Conservation (phyloP, 1,284 basidiomycete genomes). For the Mycocalia duriaeana region DNA sequence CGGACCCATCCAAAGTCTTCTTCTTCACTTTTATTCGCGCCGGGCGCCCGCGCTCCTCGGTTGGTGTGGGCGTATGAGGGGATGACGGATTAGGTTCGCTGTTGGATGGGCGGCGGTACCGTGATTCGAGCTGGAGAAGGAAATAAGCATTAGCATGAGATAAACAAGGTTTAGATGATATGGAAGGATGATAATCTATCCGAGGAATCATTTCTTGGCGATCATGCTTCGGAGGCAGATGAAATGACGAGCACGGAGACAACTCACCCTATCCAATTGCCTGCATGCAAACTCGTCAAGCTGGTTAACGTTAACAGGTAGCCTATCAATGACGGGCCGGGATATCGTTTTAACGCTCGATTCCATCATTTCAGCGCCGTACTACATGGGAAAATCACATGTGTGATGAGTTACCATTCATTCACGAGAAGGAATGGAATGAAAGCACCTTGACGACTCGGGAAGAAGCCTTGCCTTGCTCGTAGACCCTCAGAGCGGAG, state of each 20-base stretch:
- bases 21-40: neutral
- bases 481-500: constrained; percentile 68
- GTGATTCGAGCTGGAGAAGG: no score
- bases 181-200: no score
- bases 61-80: neutral
- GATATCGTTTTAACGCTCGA: constrained; percentile 81
- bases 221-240: no score
- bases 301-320: constrained; percentile 68
- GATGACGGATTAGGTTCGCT: constrained; percentile 10
- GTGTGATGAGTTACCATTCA: neutral
- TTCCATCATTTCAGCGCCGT: constrained; percentile 86
- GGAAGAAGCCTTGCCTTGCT: constrained; percentile 73
- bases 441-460: constrained; percentile 68
- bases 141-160: no score
- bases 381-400: constrained; percentile 37
- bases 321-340: constrained; percentile 76
- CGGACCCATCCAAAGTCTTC: neutral
- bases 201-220: no score
- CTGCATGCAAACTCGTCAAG: constrained; percentile 87
- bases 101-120: constrained; percentile 23
- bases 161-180: no score
- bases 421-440: neutral
- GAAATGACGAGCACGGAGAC: constrained; percentile 1
- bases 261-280: constrained; percentile 73
- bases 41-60: no score